Evolutionary conservation across 108 stramenopile species (phyloP).

Genomic region (Skeletonema costatum): DNA sequence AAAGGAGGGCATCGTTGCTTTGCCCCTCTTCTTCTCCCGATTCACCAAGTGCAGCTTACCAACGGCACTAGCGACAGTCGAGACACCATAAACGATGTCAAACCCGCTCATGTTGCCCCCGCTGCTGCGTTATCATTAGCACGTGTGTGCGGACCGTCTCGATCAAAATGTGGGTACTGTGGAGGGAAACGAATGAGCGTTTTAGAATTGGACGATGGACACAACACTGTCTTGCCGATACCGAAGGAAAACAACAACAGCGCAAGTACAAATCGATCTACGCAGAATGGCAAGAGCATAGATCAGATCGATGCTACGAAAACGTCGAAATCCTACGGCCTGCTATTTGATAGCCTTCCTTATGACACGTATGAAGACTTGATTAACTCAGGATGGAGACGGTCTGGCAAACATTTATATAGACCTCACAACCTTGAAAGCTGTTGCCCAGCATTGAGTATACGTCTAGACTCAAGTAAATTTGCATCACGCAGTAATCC

Average conservation of each 20-base stretch:
- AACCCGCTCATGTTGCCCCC: background rate
- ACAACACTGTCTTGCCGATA: constrained; percentile 17
- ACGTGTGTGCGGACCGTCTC: constrained; percentile 60
- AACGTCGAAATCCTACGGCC: constrained; percentile 70
- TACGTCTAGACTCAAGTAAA: constrained; percentile 62
- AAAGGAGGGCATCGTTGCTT: background rate
- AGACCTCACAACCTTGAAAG: constrained; percentile 76
- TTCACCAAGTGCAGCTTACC: background rate
- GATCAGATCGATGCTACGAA: constrained; percentile 14
- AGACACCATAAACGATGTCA: background rate
- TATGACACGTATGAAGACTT: constrained; percentile 63
- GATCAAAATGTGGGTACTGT: constrained; percentile 78
- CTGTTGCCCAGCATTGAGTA: constrained; percentile 84
- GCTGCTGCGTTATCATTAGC: constrained; percentile 9
- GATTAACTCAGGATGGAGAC: constrained; percentile 82
- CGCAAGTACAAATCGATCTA: background rate
- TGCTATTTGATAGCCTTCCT: constrained; percentile 59
- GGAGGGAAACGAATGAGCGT: constrained; percentile 56
- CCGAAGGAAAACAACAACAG: background rate
- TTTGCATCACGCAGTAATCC: constrained; percentile 27
- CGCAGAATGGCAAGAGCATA: constrained; percentile 7
- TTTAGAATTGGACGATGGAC: constrained; percentile 28
- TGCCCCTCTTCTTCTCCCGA: background rate
- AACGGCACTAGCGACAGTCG: background rate
- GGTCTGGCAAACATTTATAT: constrained; percentile 83